phyloP scores from a whole-genome alignment of 2,329 filamentous ascomycete species.

The Monosporascus sp. region DNA sequence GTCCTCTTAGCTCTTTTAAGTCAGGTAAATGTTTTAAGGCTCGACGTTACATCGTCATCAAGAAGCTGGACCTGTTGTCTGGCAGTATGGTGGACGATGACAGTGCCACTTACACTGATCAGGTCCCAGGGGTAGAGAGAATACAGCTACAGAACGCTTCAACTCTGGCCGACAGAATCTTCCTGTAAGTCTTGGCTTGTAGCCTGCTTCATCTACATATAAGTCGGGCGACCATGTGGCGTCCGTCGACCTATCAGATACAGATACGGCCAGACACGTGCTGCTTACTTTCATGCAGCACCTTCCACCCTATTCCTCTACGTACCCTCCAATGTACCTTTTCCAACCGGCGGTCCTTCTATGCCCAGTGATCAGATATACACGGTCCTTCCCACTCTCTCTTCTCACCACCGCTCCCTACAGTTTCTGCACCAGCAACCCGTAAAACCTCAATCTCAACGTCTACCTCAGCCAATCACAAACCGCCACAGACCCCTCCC shows the following conservation, averaged over 20 bases:
- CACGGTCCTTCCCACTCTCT: constrained; percentile 1
- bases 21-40: no score
- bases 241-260: constrained; percentile 9
- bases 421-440: neutral
- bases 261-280: neutral
- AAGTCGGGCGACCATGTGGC: constrained; percentile 16
- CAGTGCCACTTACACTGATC: no score
- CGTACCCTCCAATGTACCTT: constrained; percentile 11
- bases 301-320: constrained; percentile 15
- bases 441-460: constrained; percentile 2
- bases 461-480: constrained; percentile 6
- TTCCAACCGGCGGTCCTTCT: constrained; percentile 6
- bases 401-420: neutral
- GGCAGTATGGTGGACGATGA: no score
- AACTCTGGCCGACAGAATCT: neutral
- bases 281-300: neutral
- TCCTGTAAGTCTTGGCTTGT: neutral
- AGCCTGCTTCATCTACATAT: constrained; percentile 5
- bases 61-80: no score
- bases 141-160: neutral
- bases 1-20: no score
- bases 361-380: constrained; percentile 14
- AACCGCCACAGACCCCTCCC: constrained; percentile 6
- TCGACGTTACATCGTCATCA: no score
- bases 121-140: neutral